Evolutionary conservation across 1,284 basidiomycete genomes (phyloP), one percentile per base, ranked within the genome.

Genomic region (Athelia sp.): DNA sequence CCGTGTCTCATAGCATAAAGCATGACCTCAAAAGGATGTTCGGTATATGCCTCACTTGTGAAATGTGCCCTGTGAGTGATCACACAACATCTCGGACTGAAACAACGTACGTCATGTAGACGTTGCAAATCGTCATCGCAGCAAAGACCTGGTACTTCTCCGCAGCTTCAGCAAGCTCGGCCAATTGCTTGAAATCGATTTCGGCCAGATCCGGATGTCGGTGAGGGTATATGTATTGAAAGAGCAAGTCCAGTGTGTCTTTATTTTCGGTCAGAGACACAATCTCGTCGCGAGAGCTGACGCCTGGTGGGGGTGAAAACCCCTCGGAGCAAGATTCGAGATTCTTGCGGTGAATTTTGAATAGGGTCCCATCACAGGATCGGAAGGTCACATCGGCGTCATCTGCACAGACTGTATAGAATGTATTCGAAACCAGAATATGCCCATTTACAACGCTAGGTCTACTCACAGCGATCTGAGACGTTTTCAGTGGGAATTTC

Each of bases 321-420:
- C 59, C 60, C 15, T 59, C 60, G 0, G 61, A 58, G 17, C 57
- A 58, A 23, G 54, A 52, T 40, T 58, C 56, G 4, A 67, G 57
- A 29, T 65, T 59, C 35, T 59, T 59, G 23, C 58, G 52, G 46
- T 65, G 62, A 15, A 65, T 31, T 13, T 56, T 47, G 47, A 65
- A 65, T 3, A 61, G 43, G 24, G 59, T 52, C n/a, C 55, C 52
- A 36, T 67, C 62, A 18, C 52, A 50, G 10, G 64, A 67, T 18
- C 51, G 54, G 48, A 67, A 65, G 3, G 48, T 58, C 9, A 65
- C 56, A 26, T 67, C 63, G 6, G 61, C 54, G 43, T 58, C 56
- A 13, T 15, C 18, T 4, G 51, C 48, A 9, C 53, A 50, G 52
- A 62, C 62, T 61, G n/a, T 11, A n/a, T n/a, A n/a, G n/a, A n/a